These are phyloP conservation scores for Suillus luteus DNA, from an alignment of 768 basidiomycete genomes.

Conservation along the genomic window DNA sequence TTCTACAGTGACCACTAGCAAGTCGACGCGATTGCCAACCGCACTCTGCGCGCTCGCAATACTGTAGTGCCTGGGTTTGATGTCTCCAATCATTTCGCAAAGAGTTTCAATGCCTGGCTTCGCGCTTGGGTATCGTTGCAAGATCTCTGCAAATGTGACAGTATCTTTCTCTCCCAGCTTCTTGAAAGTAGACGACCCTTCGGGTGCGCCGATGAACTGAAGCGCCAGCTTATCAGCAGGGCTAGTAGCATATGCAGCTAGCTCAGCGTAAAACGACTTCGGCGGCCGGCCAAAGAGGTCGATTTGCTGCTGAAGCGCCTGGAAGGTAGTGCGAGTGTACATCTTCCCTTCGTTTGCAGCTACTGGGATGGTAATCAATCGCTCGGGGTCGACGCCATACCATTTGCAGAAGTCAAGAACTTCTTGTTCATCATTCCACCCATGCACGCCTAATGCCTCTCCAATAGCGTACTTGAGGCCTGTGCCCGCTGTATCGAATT, in stretches of 20 bases:
- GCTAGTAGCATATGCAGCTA: conserved; percentile 72
- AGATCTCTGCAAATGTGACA: conserved; percentile 87
- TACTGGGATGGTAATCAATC: conserved; percentile 80
- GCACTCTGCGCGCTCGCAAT: conserved; percentile 96
- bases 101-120: conserved; percentile 81
- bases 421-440: conserved; percentile 93
- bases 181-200: conserved; percentile 92
- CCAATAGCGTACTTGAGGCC: conserved; percentile 95
- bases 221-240: conserved; percentile 77
- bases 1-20: conserved; percentile 95
- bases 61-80: conserved; percentile 97
- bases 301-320: conserved; percentile 93
- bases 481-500: conserved; percentile 90
- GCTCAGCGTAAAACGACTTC: conserved; percentile 91
- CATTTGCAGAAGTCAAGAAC: conserved; percentile 87
- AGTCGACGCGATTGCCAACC: conserved; percentile 92
- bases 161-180: conserved; percentile 95
- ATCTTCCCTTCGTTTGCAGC: conserved; percentile 62
- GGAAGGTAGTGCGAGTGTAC: conserved; percentile 94
- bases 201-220: conserved; percentile 90
- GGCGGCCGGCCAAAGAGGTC: conserved; percentile 96
- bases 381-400: conserved; percentile 85
- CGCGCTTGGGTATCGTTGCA: conserved; percentile 76
- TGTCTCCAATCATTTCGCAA: conserved; percentile 90
- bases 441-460: conserved; percentile 95